Conservation (phyloP, 2,329 filamentous ascomycete genomes). For the Fusarium haematococcum region DNA sequence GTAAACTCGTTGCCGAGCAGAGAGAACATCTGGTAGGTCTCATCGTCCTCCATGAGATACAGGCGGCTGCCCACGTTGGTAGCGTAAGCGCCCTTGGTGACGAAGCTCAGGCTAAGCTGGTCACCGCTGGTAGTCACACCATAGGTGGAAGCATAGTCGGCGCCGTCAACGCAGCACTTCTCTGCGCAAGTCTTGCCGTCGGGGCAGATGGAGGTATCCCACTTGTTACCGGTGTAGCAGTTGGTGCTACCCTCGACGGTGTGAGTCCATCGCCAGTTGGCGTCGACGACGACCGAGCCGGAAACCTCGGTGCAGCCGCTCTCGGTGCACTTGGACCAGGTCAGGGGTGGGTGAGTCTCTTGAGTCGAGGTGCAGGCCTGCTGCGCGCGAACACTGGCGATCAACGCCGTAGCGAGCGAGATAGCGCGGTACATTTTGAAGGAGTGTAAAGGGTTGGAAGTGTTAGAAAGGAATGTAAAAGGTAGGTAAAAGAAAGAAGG, state of each 20-base stretch:
- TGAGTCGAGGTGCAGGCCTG: constrained; percentile 59
- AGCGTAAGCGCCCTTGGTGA: constrained; percentile 60
- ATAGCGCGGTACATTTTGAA: constrained; percentile 44
- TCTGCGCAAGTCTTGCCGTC: constrained; percentile 57
- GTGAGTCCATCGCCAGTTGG: constrained; percentile 73
- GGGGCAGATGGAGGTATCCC: constrained; percentile 55
- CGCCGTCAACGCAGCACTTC: constrained; percentile 65
- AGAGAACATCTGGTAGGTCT: constrained; percentile 72
- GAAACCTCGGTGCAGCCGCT: constrained; percentile 62
- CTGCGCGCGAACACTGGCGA: constrained; percentile 55
- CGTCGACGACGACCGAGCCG: constrained; percentile 66
- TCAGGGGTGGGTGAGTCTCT: constrained; percentile 65
- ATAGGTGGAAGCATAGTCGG: constrained; percentile 62
- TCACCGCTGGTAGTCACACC: constrained; percentile 64
- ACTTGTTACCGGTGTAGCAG: constrained; percentile 66
- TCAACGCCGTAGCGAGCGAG: constrained; percentile 40
- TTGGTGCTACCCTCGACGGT: constrained; percentile 59
- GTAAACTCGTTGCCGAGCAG: constrained; percentile 76
- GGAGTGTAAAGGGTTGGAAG: neutral
- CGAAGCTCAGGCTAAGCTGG: constrained; percentile 65
- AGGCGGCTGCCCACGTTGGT: constrained; percentile 66
- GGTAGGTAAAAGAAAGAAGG: constrained; percentile 1
- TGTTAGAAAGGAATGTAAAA: constrained; percentile 8
- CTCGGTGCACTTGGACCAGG: constrained; percentile 63
- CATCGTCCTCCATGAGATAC: constrained; percentile 72